A percentile compares a stretch with the other conserved stretches of the same genome.
Evolutionary conservation across 164 flowering plant genomes (phyloP).

Genomic region (Umbilicus rupestris): DNA sequence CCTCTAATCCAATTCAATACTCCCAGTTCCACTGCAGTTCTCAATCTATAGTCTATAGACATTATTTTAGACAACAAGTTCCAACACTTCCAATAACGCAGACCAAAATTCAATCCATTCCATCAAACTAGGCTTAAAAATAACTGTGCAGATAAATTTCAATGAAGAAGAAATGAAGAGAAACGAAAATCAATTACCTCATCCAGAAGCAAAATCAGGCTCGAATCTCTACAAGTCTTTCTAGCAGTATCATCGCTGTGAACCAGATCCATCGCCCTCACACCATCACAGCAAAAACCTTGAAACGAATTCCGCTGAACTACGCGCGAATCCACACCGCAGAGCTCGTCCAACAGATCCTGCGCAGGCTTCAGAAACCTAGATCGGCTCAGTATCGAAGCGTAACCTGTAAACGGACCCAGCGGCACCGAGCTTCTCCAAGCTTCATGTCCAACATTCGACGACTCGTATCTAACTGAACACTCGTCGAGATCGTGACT

Average conservation of each 20-base stretch:
- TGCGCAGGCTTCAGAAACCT: conserved; percentile 22
- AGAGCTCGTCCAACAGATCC: conserved; percentile 19
- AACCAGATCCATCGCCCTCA: not conserved
- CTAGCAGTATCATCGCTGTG: not conserved
- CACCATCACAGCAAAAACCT: not conserved
- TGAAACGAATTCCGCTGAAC: not conserved
- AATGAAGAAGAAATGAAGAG: too few species aligned
- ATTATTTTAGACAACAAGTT: not conserved
- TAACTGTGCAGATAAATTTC: not conserved
- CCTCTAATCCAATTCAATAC: not conserved
- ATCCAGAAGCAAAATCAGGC: conserved; percentile 16
- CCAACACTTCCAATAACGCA: not conserved
- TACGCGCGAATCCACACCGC: conserved; percentile 6
- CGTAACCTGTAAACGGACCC: conserved; percentile 27
- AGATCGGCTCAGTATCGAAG: conserved; percentile 17
- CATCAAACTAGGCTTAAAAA: too few species aligned
- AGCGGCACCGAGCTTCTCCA: conserved; percentile 18
- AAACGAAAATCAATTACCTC: conserved; percentile 15
- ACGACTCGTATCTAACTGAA: not conserved
- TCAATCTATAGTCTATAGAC: not conserved
- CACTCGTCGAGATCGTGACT: not conserved
- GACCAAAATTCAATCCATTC: too few species aligned
- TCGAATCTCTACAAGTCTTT: conserved; percentile 11
- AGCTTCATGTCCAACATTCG: not conserved
- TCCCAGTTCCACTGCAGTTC: not conserved